Base-by-base conservation (phyloP, 345 rosid species). In the Firmiana major region DNA sequence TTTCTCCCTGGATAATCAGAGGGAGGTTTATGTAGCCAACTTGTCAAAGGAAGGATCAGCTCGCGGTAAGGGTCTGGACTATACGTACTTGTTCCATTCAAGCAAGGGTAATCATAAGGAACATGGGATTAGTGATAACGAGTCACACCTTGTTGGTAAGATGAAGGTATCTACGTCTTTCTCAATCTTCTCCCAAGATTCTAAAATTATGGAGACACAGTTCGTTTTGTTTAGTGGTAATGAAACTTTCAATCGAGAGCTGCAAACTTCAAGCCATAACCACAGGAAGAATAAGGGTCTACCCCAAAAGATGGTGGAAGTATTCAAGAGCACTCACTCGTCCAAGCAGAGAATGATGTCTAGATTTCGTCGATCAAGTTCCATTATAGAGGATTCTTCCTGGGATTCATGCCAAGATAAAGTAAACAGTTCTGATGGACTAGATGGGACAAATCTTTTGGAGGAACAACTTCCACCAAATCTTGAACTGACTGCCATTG, bases 401-500 rank as follows among this genome's bases (percentile, higher is more conserved):
- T 84, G 86, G 90, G 91, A 88, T 80, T 83, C 88, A 66, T 74
- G 72, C 59, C 83, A 82, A 76, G 89, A 82, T 75, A 45, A 71
- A 38, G 88, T 79, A 51, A 78, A 80, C 40, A 83, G 79, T 76
- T 51, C 48, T 58, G 86, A 79, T 82, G 74, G 74, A 73, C 77
- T 78, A 76, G 84, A 77, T 70, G 85, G 85, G 0, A 73, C 73
- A 38, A 79, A 81, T 81, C 84, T 86, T 31, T 80, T 83, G 8
- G 93, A 80, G 77, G 83, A 81, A 71, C 71, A 80, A 75, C 88
- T 87, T 82, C 97, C 94, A 40, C 73, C 93, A 49, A 87, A 90
- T 89, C 81, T 89, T 78, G 94, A 96, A 86, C 74, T 88, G 75
- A 89, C 90, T 65, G 97, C 99, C 82, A 80, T 96, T 71, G 83